A percentile compares a stretch with the other conserved stretches of the same genome.
phyloP scores from a whole-genome alignment of 2,329 filamentous ascomycete species.

The Pseudogymnoascus sp. region DNA sequence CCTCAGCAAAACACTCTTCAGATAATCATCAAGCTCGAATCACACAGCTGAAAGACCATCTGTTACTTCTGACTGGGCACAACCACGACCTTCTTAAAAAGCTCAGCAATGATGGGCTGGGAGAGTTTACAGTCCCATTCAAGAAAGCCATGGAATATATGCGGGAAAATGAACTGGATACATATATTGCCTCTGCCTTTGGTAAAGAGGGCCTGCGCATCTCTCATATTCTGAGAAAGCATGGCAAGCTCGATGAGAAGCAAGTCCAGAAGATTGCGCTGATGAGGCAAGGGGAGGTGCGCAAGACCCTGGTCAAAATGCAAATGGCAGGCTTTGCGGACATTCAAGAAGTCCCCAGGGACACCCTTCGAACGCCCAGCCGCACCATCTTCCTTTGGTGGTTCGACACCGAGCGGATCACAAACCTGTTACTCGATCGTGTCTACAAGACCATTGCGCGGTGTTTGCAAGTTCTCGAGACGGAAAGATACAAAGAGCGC shows the following conservation, averaged over 20 bases:
- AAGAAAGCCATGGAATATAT: conserved; percentile 62
- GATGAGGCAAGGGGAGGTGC: conserved; percentile 78
- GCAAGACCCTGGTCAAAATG: conserved; percentile 76
- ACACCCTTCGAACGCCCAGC: conserved; percentile 72
- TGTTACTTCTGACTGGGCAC: conserved; percentile 65
- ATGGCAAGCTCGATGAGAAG: conserved; percentile 94
- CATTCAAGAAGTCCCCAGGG: conserved; percentile 88
- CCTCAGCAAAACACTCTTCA: conserved; percentile 10
- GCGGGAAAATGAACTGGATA: conserved; percentile 72
- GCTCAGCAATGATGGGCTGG: conserved; percentile 53
- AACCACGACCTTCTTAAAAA: conserved; percentile 61
- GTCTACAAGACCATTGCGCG: conserved; percentile 87
- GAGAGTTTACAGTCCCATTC: conserved; percentile 82
- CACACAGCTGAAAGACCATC: conserved; percentile 61
- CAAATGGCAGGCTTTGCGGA: conserved; percentile 82
- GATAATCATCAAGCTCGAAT: conserved; percentile 37
- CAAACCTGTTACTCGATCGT: conserved; percentile 66
- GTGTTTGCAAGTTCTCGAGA: conserved; percentile 70
- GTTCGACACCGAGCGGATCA: conserved; percentile 70
- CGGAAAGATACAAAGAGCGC: conserved; percentile 65
- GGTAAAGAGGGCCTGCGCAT: conserved; percentile 72
- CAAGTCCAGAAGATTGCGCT: conserved; percentile 73
- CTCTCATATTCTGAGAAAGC: conserved; percentile 75
- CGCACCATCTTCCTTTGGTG: conserved; percentile 89
- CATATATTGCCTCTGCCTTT: conserved; percentile 69